Percentiles rank a stretch among this genome's conserved stretches.
phyloP scores from a whole-genome alignment of 2,329 filamentous ascomycete species.

The Aspergillus felis region DNA sequence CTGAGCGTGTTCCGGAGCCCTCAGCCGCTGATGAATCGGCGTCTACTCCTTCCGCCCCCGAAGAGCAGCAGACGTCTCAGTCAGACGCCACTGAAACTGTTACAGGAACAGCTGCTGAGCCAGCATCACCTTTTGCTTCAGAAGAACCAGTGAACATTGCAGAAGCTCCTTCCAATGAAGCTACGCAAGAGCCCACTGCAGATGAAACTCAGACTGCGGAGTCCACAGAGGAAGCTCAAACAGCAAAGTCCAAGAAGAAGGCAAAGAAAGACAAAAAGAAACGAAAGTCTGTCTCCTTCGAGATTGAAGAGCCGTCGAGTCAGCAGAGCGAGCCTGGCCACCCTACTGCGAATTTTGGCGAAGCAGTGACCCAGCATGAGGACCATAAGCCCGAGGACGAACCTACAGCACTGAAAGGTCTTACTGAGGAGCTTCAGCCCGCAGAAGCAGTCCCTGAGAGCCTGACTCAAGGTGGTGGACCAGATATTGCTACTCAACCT shows the following conservation, averaged over 20 bases:
- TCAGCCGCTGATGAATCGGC: neutral
- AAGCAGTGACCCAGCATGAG: neutral
- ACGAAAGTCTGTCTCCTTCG: constrained; percentile 21
- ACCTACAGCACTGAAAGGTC: neutral
- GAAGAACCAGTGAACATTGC: neutral
- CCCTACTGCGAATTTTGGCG: neutral
- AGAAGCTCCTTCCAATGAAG: neutral
- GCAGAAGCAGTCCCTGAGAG: neutral
- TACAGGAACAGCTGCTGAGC: neutral
- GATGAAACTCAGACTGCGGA: constrained; percentile 6
- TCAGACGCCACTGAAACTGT: neutral
- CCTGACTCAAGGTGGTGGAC: neutral
- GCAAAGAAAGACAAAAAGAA: constrained; percentile 40
- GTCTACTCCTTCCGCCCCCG: neutral
- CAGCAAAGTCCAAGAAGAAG: constrained; percentile 31
- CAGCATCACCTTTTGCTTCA: no score
- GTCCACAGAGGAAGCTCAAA: constrained; percentile 10
- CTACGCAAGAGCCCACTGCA: neutral
- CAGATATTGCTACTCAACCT: neutral
- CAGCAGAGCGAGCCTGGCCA: constrained; percentile 4
- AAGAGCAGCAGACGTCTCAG: neutral
- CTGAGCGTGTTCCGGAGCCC: neutral
- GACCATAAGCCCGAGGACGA: neutral
- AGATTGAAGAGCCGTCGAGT: constrained; percentile 18
- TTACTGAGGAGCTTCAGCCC: neutral